phyloP scores from a whole-genome alignment of 2,329 filamentous ascomycete genomes.

The Epichloe aotearoae region DNA sequence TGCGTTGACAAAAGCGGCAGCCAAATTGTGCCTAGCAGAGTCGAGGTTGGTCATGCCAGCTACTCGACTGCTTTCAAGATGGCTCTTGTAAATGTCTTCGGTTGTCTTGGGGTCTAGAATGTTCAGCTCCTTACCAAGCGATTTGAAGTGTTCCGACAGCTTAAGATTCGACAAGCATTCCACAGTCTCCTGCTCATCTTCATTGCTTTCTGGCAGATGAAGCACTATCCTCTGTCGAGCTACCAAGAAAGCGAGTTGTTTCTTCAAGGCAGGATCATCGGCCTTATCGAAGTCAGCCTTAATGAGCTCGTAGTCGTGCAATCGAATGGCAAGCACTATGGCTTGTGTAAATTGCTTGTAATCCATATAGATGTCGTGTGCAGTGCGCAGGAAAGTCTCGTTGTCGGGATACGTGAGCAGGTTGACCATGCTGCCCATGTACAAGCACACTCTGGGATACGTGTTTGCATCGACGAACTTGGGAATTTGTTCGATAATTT shows the following conservation, averaged over 20 bases:
- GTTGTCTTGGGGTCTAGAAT: conserved; percentile 93
- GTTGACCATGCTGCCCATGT: conserved; percentile 98
- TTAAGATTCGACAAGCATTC: conserved; percentile 83
- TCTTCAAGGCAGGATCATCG: conserved; percentile 69
- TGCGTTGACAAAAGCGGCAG: conserved; percentile 89
- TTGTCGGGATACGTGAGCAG: conserved; percentile 96
- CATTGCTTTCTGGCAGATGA: conserved; percentile 49
- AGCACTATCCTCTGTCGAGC: conserved; percentile 83
- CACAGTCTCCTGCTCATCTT: conserved; percentile 60
- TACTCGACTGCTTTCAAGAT: conserved; percentile 88
- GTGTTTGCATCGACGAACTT: conserved; percentile 89
- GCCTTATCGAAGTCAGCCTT: conserved; percentile 68
- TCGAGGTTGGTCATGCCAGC: conserved; percentile 90
- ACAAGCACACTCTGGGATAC: conserved; percentile 83
- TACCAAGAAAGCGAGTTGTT: conserved; percentile 88
- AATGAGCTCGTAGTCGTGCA: conserved; percentile 80
- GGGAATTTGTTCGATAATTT: conserved; percentile 88
- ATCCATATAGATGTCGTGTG: conserved; percentile 83
- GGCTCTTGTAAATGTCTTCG: conserved; percentile 98
- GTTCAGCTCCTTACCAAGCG: conserved; percentile 88
- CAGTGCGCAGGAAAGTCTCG: conserved; percentile 83
- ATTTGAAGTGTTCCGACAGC: conserved; percentile 84
- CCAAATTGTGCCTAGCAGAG: conserved; percentile 89
- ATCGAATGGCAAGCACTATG: conserved; percentile 81
- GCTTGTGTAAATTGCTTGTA: conserved; percentile 92